Base-by-base conservation (phyloP, 768 basidiomycete genomes). In the Lenzites betulinus region DNA sequence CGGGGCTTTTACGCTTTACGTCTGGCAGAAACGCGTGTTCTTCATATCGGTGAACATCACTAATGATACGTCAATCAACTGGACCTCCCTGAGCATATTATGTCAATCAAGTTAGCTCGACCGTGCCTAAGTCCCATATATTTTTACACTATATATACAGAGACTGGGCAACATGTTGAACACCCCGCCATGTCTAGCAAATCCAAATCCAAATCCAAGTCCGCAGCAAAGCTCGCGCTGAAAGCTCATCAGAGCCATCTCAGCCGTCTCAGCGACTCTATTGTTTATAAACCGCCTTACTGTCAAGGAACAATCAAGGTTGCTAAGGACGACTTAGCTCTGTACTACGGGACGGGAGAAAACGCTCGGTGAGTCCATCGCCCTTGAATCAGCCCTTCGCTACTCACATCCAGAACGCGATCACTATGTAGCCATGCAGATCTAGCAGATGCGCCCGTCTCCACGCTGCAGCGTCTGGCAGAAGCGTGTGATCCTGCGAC, bases 401-500 rank as follows among this genome's bases (percentile, higher is more conserved):
- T 18, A 11, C 30, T 33, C 30, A 33, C 30, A 33, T 33, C 30
- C 4, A 5, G 30, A 33, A 33, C 30, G 11, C 4, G 11, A 4
- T 5, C 30, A 33, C 15, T 13, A 4, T n/a, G 18, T 5, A 65
- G 64, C 12, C 42, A 49, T 28, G 30, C 67, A 48, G 26, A 67
- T 20, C 39, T 70, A 13, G 23, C 59, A 0, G 25, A 60, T 15
- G n/a, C n/a, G n/a, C n/a, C n/a, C n/a, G n/a, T 66, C 64, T 0
- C 50, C 52, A 7, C 35, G 18, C 59, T 74, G 33, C 64, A 70
- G 16, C 44, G 64, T 4, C 74, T 81, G 9, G 63, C 70, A 0
- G 50, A 61, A 0, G 74, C 77, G 1, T 80, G 79, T 60, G 60
- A 75, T 7, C 78, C 75, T 0, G 79, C 79, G 7, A 73, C 76